Evolutionary conservation across 2,329 filamentous ascomycete species (phyloP), one percentile per base, ranked within the genome.

Genomic region (Myriosclerotinia curreyana): DNA sequence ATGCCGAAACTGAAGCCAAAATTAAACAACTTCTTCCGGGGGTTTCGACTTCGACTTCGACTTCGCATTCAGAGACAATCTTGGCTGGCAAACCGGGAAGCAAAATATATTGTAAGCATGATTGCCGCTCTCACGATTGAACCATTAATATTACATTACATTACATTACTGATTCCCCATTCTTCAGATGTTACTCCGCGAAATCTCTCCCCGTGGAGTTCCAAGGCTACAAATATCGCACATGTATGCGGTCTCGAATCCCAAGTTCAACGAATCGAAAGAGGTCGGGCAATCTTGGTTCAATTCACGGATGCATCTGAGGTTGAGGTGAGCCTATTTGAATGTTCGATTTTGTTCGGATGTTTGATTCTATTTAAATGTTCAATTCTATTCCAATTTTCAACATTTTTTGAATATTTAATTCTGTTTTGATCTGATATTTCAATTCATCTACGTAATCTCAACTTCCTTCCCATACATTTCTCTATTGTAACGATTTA

Each of bases 131-230:
- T 22, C 17, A 20, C 3, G 8, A 1, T 17, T 3, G 11, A 31
- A 6, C 36, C 6, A 20, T 17, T n/a, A n/a, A n/a, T n/a, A n/a
- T n/a, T n/a, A n/a, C n/a, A n/a, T n/a, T n/a, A n/a, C n/a, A n/a
- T n/a, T 17, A 12, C 17, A 31, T 31, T 31, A 36, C 31, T 52
- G 14, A 58, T 22, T 58, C 11, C 68, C 64, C 17, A 61, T 67
- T 51, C 60, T 69, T n/a, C 69, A 75, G 91, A 92, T 74, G 83
- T 96, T 65, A 86, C 84, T 54, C 94, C 94, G 25, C 86, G 94
- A 69, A 90, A 90, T 71, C 93, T 96, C 70, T 97, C 93, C 49
- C 95, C 95, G 75, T 99, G 95, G 95, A 97, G 92, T 78, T 96
- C 93, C 64, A 93, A 97, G 77, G 94, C 93, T 36, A 96, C 94